Evolutionary conservation across 2,329 filamentous ascomycete species (phyloP), one percentile per base, ranked within the genome.

Genomic region (Apiospora marii): DNA sequence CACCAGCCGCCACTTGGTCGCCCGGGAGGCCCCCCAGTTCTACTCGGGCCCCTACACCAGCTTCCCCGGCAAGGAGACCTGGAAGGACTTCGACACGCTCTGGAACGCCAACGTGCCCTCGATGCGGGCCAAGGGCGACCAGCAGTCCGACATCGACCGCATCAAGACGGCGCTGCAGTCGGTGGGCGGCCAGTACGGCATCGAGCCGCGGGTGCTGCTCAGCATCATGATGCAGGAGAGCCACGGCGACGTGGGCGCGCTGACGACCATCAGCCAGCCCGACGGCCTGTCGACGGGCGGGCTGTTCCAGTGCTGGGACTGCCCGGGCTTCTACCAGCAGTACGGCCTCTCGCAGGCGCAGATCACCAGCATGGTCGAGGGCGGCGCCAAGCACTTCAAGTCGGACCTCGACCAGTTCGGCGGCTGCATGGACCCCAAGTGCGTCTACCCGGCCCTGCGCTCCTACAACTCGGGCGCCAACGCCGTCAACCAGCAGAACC

Each of bases 201-300:
- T 84, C 67, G 82, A 78, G n/a, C 75, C 76, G 73, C 76, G 82
- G n/a, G 79, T 84, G 49, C 81, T 84, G 73, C 78, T 84, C 67
- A 77, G 75, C 69, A 83, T 84, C 73, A 83, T 84, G 74, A 84
- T 84, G 81, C 81, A 84, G 76, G 83, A 84, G 77, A 82, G 79
- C 74, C 79, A 78, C 70, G 83, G 83, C 44, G 78, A 83, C 72
- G 82, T 84, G 30, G 81, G 81, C 14, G 82, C 82, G 19, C 61
- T 51, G 4, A 83, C 82, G n/a, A 83, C 82, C 49, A 74, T 22
- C 53, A 80, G 82, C 75, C 72, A 70, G n/a, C 41, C 41, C 24
- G 82, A 84, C 72, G 77, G 78, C 27, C 78, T 80, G 68, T 27
- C 41, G 51, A 82, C 81, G 3, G 82, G 80, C 24, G 83, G 83